phyloP scores from a whole-genome alignment of 108 stramenopile genomes.

The Aureococcus anophagefferens region DNA sequence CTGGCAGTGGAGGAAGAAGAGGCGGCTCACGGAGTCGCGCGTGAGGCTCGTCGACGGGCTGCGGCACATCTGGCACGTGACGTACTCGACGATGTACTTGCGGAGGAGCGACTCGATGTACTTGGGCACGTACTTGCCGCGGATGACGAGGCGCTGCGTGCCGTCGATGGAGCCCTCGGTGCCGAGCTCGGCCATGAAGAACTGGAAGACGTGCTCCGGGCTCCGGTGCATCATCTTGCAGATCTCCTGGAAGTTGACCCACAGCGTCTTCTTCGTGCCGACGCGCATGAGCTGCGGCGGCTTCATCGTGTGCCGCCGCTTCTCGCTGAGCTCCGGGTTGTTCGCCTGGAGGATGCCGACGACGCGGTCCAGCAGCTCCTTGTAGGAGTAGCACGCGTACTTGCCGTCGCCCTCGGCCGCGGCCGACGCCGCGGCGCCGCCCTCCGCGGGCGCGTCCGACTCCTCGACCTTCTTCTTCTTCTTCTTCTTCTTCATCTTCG shows the following conservation, averaged over 20 bases:
- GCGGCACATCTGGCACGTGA: constrained; percentile 97
- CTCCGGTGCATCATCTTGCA: constrained; percentile 92
- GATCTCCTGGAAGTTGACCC: constrained; percentile 99
- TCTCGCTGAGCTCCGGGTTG: constrained; percentile 91
- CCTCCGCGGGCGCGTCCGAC: constrained; percentile 12
- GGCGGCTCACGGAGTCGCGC: constrained; percentile 74
- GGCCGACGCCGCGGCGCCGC: constrained; percentile 32
- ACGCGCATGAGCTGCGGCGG: constrained; percentile 90
- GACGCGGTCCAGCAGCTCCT: constrained; percentile 74
- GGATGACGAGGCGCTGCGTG: constrained; percentile 90
- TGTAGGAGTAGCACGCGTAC: constrained; percentile 73
- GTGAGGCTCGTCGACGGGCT: constrained; percentile 85
- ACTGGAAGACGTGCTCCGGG: constrained; percentile 94
- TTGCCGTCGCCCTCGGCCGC: constrained; percentile 59
- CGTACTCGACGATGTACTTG: constrained; percentile 98
- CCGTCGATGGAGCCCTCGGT: constrained; percentile 97
- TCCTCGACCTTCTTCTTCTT: constrained; percentile 59
- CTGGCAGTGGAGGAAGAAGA: constrained; percentile 89
- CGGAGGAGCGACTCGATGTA: constrained; percentile 94
- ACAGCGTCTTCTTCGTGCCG: constrained; percentile 88
- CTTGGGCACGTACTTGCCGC: constrained; percentile 91
- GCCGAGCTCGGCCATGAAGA: constrained; percentile 98
- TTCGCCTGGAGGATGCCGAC: constrained; percentile 77
- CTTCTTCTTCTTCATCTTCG: constrained; percentile 85
- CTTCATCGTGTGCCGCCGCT: constrained; percentile 92